These are phyloP conservation scores for Trichomonas vaginalis DNA, from an alignment of 208 protist genomes.

Conservation along the genomic window DNA sequence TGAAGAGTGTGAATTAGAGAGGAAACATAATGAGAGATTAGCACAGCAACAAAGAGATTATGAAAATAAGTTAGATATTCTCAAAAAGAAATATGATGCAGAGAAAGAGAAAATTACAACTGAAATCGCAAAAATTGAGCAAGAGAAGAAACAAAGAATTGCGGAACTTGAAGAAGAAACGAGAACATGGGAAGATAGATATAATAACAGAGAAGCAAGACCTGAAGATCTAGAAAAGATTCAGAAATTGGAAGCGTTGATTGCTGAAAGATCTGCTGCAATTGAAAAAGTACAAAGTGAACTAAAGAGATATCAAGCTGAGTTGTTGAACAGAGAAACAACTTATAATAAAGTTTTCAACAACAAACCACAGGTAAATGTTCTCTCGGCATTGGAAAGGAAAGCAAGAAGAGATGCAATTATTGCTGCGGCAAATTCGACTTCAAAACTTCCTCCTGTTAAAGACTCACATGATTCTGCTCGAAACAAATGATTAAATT, in stretches of 20 bases:
- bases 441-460: neutral
- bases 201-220: neutral
- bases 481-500: neutral
- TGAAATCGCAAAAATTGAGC: neutral
- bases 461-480: neutral
- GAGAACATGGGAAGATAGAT: neutral
- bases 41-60: neutral
- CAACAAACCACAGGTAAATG: neutral
- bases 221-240: constrained; percentile 9
- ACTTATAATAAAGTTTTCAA: constrained; percentile 16
- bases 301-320: neutral
- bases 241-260: neutral
- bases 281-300: neutral
- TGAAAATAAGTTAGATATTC: neutral
- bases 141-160: neutral
- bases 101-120: neutral
- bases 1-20: neutral
- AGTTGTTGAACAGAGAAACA: neutral
- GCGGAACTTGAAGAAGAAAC: neutral
- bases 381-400: neutral
- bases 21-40: neutral
- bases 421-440: neutral
- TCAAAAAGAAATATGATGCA: neutral
- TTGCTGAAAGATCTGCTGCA: neutral
- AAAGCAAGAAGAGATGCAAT: neutral